Evolutionary conservation across 2,329 filamentous ascomycete species (phyloP), one percentile per base, ranked within the genome.

Genomic region (Nannizzia gypsea): DNA sequence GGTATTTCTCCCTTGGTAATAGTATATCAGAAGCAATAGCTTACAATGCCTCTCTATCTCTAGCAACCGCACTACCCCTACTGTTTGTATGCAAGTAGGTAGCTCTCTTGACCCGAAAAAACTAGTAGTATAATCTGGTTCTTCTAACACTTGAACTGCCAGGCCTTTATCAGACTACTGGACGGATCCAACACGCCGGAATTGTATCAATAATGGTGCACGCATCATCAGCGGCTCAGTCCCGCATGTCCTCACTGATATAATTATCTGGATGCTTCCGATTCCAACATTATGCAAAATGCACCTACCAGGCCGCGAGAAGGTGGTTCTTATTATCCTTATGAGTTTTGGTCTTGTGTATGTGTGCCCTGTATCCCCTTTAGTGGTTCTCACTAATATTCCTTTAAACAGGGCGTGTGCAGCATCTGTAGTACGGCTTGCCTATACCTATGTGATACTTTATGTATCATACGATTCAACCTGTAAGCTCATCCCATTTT

Each of bases 281-380:
- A 63, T 65, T n/a, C 64, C 61, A 22, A 64, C 64, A 8, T 54
- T 65, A 11, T 63, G 58, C 24, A 64, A 57, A 40, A 20, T 65
- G 44, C 60, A 55, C 26, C 57, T 65, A 3, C 64, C 64, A 13
- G 40, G 52, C 2, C 54, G 60, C 26, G 63, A 65, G 46, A 61
- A 56, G 44, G n/a, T 63, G 8, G 56, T 61, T 13, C 57, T 65
- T 13, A 60, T 63, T 31, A 59, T 52, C 36, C 61, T 65, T 36
- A 65, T 65, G 64, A 65, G 61, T 38, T 54, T 65, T 31, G 63
- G 63, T 24, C 50, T 63, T 13, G 60, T 64, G 63, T 64, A 60
- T 8, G 63, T 17, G 44, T 58, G n/a, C 13, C 34, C 26, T 36
- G 24, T 40, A 44, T 54, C 31, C 24, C 26, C 17, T 34, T 17